A percentile compares a stretch with the other conserved stretches of the same genome.
These are phyloP conservation scores for Podila horticola DNA, from an alignment of 192 early-diverging fungal genomes.

Conservation along the genomic window DNA sequence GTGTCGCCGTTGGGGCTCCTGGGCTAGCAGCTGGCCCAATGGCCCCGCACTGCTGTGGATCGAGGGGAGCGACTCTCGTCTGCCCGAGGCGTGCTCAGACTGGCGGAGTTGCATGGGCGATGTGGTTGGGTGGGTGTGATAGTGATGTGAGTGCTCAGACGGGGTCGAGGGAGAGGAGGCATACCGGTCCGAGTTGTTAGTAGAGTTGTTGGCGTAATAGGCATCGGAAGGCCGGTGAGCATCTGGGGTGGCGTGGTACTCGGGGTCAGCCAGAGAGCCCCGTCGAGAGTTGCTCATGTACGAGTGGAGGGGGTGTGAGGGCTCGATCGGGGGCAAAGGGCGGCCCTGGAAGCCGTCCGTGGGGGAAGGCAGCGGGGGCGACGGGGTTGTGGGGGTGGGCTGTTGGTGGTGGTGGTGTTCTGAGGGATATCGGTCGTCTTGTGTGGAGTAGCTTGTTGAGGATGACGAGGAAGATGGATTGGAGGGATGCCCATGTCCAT, in stretches of 20 bases:
- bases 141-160: neutral
- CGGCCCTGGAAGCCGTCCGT: constrained; percentile 40
- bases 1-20: constrained; percentile 48
- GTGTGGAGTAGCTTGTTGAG: neutral
- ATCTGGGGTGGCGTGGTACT: constrained; percentile 15
- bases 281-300: constrained; percentile 45
- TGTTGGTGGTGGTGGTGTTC: constrained; percentile 11
- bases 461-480: neutral
- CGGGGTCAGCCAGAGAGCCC: constrained; percentile 35
- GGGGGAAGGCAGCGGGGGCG: constrained; percentile 41
- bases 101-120: constrained; percentile 51
- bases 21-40: constrained; percentile 43
- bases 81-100: constrained; percentile 36
- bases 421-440: neutral
- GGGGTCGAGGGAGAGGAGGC: constrained; percentile 12
- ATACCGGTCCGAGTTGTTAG: neutral
- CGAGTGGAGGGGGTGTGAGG: constrained; percentile 30
- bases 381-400: constrained; percentile 28
- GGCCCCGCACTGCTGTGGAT: constrained; percentile 49
- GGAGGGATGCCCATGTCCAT: neutral
- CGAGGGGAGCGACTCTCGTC: constrained; percentile 45
- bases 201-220: constrained; percentile 5
- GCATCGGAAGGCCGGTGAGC: constrained; percentile 21
- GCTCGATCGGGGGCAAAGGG: constrained; percentile 40
- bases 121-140: constrained; percentile 33